A percentile compares a stretch with the other conserved stretches of the same genome.
phyloP scores from a whole-genome alignment of 441 rosid species.

The Croton setiger region DNA sequence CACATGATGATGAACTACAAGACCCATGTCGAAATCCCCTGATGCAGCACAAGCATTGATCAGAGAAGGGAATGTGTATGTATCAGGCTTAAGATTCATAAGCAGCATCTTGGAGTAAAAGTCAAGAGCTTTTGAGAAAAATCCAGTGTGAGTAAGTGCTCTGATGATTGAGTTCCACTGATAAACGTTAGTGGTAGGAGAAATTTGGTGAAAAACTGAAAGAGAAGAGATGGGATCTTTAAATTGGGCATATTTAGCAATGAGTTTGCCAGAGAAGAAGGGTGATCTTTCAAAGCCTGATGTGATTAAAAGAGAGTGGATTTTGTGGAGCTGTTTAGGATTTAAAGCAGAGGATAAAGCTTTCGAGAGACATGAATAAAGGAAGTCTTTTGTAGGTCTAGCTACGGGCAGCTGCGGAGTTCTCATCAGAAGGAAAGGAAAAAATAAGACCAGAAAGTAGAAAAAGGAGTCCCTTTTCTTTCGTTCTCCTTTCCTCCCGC shows the following conservation, averaged over 20 bases:
- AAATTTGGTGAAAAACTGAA: constrained; percentile 41
- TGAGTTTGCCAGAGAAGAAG: constrained; percentile 59
- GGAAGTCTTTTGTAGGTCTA: constrained; percentile 22
- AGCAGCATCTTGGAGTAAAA: constrained; percentile 41
- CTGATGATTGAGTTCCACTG: constrained; percentile 69
- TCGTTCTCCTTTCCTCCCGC: too few relatives aligned
- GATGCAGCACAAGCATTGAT: constrained; percentile 53
- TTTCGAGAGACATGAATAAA: constrained; percentile 32
- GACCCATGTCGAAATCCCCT: constrained; percentile 33
- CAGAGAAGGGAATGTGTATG: constrained; percentile 55
- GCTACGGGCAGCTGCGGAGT: constrained; percentile 9
- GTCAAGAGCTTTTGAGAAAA: constrained; percentile 42
- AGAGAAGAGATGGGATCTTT: constrained; percentile 44
- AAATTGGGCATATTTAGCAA: constrained; percentile 47
- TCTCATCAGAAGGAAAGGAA: constrained; percentile 11
- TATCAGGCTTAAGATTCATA: constrained; percentile 40
- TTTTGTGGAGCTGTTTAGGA: constrained; percentile 36
- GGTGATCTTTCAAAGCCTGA: constrained; percentile 43
- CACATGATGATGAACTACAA: constrained; percentile 33
- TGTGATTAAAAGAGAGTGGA: constrained; percentile 47
- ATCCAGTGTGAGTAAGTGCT: constrained; percentile 46
- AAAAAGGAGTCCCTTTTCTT: too few relatives aligned
- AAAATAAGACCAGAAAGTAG: too few relatives aligned
- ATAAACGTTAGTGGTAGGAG: constrained; percentile 43
- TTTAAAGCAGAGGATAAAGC: constrained; percentile 38